phyloP scores from a whole-genome alignment of 805 yeast species.

The Myxozyma monticola region DNA sequence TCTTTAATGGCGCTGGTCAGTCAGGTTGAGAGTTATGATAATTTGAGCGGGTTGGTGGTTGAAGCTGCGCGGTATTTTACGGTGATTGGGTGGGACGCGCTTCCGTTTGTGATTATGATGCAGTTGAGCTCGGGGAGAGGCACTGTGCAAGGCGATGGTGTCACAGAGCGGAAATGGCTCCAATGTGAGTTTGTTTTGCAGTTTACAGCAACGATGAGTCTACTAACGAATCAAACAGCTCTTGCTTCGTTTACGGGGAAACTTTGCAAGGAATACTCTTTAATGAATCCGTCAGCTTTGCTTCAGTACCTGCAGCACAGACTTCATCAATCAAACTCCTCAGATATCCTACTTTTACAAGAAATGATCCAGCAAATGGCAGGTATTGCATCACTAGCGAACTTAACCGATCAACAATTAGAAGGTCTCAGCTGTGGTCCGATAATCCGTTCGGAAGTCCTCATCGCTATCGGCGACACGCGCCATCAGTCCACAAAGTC shows the following conservation, averaged over 20 bases:
- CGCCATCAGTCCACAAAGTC: constrained; percentile 52
- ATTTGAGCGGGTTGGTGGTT: constrained; percentile 74
- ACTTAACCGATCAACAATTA: constrained; percentile 66
- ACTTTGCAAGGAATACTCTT: constrained; percentile 55
- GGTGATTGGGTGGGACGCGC: constrained; percentile 78
- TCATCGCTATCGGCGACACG: constrained; percentile 47
- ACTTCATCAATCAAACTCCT: constrained; percentile 57
- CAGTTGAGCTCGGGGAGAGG: constrained; percentile 70
- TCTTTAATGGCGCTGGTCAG: constrained; percentile 67
- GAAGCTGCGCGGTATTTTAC: constrained; percentile 76
- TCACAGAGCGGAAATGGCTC: constrained; percentile 80
- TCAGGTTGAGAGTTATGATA: constrained; percentile 90
- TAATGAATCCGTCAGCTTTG: constrained; percentile 63
- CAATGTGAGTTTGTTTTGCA: constrained; percentile 43
- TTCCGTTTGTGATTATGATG: constrained; percentile 69
- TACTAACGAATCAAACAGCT: constrained; percentile 41
- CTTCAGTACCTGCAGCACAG: constrained; percentile 61
- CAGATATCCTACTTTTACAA: constrained; percentile 62
- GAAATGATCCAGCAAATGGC: constrained; percentile 73
- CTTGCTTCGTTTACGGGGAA: constrained; percentile 77
- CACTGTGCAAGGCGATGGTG: constrained; percentile 72
- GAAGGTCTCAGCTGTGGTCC: constrained; percentile 64
- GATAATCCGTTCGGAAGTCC: constrained; percentile 55
- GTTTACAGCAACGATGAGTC: background rate
- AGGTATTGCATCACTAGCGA: constrained; percentile 70